Percentiles rank a stretch among this genome's conserved stretches.
Conservation (phyloP, 1,284 basidiomycete genomes). For the Irpex sp. region DNA sequence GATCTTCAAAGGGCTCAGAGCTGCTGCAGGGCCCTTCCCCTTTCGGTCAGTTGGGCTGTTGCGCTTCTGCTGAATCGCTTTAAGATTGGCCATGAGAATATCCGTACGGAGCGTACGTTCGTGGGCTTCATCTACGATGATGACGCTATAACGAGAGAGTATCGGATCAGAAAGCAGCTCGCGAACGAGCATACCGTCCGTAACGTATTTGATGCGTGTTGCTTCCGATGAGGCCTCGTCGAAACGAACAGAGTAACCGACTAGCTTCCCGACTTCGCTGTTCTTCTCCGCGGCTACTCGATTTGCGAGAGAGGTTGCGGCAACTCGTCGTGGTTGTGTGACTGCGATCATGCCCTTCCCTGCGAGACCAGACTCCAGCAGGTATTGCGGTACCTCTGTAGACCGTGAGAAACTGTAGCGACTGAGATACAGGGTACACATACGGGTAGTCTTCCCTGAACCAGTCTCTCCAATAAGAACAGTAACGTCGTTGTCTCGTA, state of each 20-base stretch:
- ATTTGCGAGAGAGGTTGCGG: slow-evolving; percentile 87
- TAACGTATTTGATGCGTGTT: slow-evolving; percentile 92
- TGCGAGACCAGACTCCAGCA: slow-evolving; percentile 70
- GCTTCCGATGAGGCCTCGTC: slow-evolving; percentile 73
- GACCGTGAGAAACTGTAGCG: slow-evolving; percentile 8
- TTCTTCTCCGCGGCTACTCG: slow-evolving; percentile 89
- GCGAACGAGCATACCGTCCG: slow-evolving; percentile 94
- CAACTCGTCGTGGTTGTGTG: slow-evolving; percentile 93
- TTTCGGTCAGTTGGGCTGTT: slow-evolving; percentile 43
- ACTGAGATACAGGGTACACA: slow-evolving; percentile 25
- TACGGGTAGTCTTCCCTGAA: slow-evolving; percentile 96
- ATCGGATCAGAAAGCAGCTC: slow-evolving; percentile 80
- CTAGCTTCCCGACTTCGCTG: slow-evolving; percentile 61
- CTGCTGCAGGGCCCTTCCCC: slow-evolving; percentile 31
- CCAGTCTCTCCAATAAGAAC: slow-evolving; percentile 96
- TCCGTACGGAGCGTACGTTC: slow-evolving; percentile 95
- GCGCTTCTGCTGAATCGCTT: slow-evolving; percentile 77
- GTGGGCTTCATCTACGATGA: slow-evolving; percentile 97
- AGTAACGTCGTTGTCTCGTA: slow-evolving; percentile 81
- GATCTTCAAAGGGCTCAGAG: slow-evolving; percentile 72
- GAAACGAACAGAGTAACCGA: slow-evolving; percentile 96
- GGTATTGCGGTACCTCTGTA: slow-evolving; percentile 86
- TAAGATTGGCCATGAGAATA: slow-evolving; percentile 88
- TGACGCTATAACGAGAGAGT: slow-evolving; percentile 83
- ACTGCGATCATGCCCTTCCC: slow-evolving; percentile 73